Base-by-base conservation (phyloP, 2,329 filamentous ascomycete species). In the Trichoderma cornu-damae region DNA sequence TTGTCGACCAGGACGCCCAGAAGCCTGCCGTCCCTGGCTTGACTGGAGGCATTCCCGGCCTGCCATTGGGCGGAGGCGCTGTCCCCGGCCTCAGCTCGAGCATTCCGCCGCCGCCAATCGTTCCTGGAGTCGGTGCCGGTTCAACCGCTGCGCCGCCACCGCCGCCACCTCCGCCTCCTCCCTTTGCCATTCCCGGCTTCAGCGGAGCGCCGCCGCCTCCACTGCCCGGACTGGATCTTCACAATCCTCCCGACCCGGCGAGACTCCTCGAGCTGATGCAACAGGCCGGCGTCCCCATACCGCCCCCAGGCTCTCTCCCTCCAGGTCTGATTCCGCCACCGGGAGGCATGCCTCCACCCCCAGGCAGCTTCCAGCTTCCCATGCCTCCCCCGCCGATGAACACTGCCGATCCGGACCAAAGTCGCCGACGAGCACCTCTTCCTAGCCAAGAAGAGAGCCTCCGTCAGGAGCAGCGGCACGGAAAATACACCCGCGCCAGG, bases 401-500 rank as follows among this genome's bases (percentile, higher is more conserved):
- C 18, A 68, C 71, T 16, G 62, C 61, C 37, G 65, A 67, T 4
- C 68, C 59, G 51, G 67, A 71, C 58, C 67, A 65, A 20, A 70
- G 66, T 32, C 69, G 73, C 4, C 74, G 84, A 16, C 79, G 87
- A 60, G 89, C 81, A 5, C 90, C 89, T 7, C 73, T 96, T 42
- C 90, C 90, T 0, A 92, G 89, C 68, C 90, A 95, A 72, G 84
- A 89, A 67, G 90, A 94, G 69, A 92, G 88, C 64, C 73, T 95
- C 64, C 82, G 86, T 64, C 83, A 87, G 70, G 89, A 93, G 71
- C 90, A 93, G 77, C 81, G 80, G 57, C 77, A 77, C 54, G 83
- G 83, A 3, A 78, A 85, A 61, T 86, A 84, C 65, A 86, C 81
- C 14, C 72, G 80, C 49, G 68, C 75, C 24, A 73, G 78, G 47